Evolutionary conservation across 495 filamentous ascomycete genomes (phyloP).

Genomic region (Podospora didyma): DNA sequence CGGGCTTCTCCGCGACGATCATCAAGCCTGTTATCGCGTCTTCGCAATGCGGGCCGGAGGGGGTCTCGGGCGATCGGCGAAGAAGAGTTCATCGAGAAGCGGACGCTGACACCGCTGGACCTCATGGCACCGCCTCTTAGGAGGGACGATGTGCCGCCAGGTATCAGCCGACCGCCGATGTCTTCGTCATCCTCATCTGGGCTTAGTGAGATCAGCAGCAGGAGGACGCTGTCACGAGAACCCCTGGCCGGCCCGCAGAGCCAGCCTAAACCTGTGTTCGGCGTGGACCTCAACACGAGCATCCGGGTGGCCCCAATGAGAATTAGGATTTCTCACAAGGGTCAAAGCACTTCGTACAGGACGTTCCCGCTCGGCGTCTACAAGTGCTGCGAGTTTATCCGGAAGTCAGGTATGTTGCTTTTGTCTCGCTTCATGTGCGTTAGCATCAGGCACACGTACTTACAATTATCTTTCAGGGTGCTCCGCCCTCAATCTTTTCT

Average conservation of each 20-base stretch:
- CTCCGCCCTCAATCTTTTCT: constrained; percentile 18
- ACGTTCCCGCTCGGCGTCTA: constrained; percentile 22
- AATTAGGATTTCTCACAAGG: constrained; percentile 28
- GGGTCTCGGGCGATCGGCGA: not conserved
- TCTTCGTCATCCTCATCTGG: not conserved
- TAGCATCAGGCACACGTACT: not conserved
- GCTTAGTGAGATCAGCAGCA: not conserved
- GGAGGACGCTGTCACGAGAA: not conserved
- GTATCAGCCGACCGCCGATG: not conserved
- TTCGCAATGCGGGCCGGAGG: constrained; percentile 3
- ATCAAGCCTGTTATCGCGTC: constrained; percentile 12
- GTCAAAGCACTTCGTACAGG: constrained; percentile 20
- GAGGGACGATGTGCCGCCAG: not conserved
- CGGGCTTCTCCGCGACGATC: not conserved
- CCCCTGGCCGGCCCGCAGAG: not conserved
- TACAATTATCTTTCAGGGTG: constrained; percentile 2
- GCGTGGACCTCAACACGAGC: constrained; percentile 23
- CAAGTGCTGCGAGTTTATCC: constrained; percentile 31
- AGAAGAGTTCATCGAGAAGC: constrained; percentile 16
- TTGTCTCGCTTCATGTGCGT: not conserved
- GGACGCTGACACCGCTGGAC: constrained; percentile 17
- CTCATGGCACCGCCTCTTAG: constrained; percentile 1
- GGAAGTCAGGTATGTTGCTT: constrained; percentile 10
- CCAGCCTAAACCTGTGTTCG: constrained; percentile 13
- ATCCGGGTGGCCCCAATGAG: constrained; percentile 21